phyloP scores from a whole-genome alignment of 2,329 filamentous ascomycete species.

The Penicillium sp. region DNA sequence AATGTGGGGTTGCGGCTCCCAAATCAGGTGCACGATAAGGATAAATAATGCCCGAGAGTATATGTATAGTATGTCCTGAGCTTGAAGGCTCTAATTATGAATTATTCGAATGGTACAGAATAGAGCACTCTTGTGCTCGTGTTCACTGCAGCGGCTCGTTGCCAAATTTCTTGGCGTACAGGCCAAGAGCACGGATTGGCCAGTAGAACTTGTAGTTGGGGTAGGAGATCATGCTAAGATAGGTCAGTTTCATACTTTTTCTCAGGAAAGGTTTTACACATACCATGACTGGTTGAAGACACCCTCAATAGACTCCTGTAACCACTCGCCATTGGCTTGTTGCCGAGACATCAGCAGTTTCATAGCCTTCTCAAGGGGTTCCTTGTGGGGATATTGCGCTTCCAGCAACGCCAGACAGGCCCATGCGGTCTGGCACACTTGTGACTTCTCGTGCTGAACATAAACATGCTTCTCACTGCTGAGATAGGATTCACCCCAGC shows the following conservation, averaged over 20 bases:
- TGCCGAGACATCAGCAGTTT: constrained; percentile 82
- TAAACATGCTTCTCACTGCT: constrained; percentile 77
- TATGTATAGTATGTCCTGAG: neutral
- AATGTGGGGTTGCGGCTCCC: constrained; percentile 3
- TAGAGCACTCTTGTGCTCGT: neutral
- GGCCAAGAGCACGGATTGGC: constrained; percentile 86
- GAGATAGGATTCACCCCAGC: constrained; percentile 94
- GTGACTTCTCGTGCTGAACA: constrained; percentile 73
- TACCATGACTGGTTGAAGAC: constrained; percentile 97
- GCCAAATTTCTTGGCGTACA: constrained; percentile 75
- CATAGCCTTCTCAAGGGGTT: constrained; percentile 71
- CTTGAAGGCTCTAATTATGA: neutral
- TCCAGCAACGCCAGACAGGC: constrained; percentile 79
- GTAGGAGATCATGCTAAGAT: constrained; percentile 85
- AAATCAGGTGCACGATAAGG: neutral
- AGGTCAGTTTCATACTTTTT: constrained; percentile 15
- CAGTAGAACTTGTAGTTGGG: constrained; percentile 99
- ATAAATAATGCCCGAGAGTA: neutral
- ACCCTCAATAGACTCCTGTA: constrained; percentile 92
- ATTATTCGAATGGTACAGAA: neutral
- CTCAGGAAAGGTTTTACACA: constrained; percentile 32
- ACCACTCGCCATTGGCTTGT: constrained; percentile 86
- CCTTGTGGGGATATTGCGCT: constrained; percentile 73
- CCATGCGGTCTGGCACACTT: constrained; percentile 96
- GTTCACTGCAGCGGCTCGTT: constrained; percentile 55